Base-by-base conservation (phyloP, 2,329 filamentous ascomycete genomes). In the Onygena corvina region DNA sequence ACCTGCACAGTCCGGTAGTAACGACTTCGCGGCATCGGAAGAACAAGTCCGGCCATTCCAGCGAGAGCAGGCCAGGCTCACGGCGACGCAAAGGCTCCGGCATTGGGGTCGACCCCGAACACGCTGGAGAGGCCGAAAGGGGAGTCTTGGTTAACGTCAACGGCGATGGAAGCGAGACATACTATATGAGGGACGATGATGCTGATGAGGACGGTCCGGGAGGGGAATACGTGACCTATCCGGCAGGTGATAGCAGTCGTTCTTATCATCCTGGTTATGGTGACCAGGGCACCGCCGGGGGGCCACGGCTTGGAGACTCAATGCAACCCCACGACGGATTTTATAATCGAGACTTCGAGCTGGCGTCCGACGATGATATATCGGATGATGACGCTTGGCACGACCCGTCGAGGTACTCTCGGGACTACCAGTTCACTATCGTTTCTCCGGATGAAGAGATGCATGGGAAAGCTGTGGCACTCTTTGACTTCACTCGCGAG, bases 371-470 rank as follows among this genome's bases (percentile, higher is more conserved):
- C 47, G 66, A 68, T 14, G 76, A 74, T 52, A 48, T 40, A 20
- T 80, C 80, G 2, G 79, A 80, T 53, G 72, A 71, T 11, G 79
- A 77, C 53, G 67, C 61, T 49, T 64, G 67, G 48, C 62, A 66
- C 33, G 82, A 88, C 60, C 77, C 86, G 62, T 86, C 82, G 49
- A 79, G 88, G 59, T 94, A 89, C 66, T 93, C 87, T 40, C 80
- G 85, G 56, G 86, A 94, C 66, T 95, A 94, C 64, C 86, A 93
- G 59, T 94, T 95, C 64, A 93, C 87, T 14, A 94, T 94, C 58
- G 90, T 86, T 12, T 93, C 86, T 11, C 88, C 89, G 3, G 92
- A 96, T 64, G 90, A 96, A 68, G 88, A 96, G 65, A 95, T 95
- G 79, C 89, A 95, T 61, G 92, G 92, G 45, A 94, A 94, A 64